Percentiles rank a stretch among this genome's conserved stretches.
phyloP scores from a whole-genome alignment of 352 stramenopile genomes.

The Peronospora tabacina region DNA sequence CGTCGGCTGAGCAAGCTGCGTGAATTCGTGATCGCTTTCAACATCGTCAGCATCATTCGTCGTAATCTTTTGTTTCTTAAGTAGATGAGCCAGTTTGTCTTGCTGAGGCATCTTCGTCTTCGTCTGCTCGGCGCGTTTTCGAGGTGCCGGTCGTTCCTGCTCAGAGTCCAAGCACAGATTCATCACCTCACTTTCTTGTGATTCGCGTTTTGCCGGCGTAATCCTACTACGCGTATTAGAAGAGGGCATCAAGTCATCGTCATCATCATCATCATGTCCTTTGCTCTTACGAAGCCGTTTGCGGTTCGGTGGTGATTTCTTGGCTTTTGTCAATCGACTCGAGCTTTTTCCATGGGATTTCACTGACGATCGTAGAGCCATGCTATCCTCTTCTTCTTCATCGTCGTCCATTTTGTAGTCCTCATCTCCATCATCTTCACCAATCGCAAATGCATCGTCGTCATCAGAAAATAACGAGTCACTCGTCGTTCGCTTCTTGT shows the following conservation, averaged over 20 bases:
- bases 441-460: conserved; percentile 25
- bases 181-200: conserved; percentile 26
- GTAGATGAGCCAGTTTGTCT: conserved; percentile 54
- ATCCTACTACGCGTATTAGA: conserved; percentile 9
- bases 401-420: conserved; percentile 47
- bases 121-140: conserved; percentile 14
- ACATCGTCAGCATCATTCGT: conserved; percentile 41
- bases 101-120: conserved; percentile 35
- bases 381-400: conserved; percentile 41
- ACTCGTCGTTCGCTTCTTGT: conserved; percentile 13
- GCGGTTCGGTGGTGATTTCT: conserved; percentile 19
- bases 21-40: conserved; percentile 70
- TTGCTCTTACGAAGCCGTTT: conserved; percentile 41
- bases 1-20: conserved; percentile 28
- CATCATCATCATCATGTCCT: conserved; percentile 29
- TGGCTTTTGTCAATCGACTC: conserved; percentile 14
- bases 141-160: conserved; percentile 15
- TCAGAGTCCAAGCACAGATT: conserved; percentile 54
- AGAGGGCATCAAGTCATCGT: conserved; percentile 20
- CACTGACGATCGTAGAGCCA: conserved; percentile 10
- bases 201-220: conserved; percentile 18
- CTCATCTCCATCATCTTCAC: conserved; percentile 54
- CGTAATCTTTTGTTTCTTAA: conserved; percentile 33
- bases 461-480: conserved; percentile 38
- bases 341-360: conserved; percentile 11